phyloP scores from a whole-genome alignment of 352 stramenopile species.

The Globisporangium irregulare region DNA sequence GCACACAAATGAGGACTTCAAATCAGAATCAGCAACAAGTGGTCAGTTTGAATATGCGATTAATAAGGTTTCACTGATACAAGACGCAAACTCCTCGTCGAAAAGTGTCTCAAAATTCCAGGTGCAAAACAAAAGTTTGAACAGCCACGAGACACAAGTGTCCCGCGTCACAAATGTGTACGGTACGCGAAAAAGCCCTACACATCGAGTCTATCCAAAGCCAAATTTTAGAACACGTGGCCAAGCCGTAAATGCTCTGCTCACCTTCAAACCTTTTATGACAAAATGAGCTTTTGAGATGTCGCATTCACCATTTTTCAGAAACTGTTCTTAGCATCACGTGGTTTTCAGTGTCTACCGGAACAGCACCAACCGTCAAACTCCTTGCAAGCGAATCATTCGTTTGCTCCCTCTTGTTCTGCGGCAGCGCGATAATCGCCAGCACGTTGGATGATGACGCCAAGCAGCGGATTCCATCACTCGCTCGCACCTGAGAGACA shows the following conservation, averaged over 20 bases:
- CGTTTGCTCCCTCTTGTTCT: neutral
- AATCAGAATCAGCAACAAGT: neutral
- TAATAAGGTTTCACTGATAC: neutral
- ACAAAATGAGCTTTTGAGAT: neutral
- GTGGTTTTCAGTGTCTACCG: neutral
- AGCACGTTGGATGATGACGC: too few species aligned
- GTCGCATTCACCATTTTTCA: neutral
- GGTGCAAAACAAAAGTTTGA: conserved; percentile 1
- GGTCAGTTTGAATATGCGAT: neutral
- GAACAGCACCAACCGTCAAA: conserved; percentile 6
- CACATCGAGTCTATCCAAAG: neutral
- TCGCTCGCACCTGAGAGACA: neutral
- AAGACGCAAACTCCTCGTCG: neutral
- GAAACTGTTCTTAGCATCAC: neutral
- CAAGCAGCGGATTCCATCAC: neutral
- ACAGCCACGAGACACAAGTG: neutral
- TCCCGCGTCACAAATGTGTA: neutral
- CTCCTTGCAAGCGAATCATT: neutral
- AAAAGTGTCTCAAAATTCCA: conserved; percentile 10
- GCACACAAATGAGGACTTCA: neutral
- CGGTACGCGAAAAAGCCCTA: neutral
- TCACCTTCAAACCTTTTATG: neutral
- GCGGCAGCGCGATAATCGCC: too few species aligned
- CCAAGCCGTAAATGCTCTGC: neutral
- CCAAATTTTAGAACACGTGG: neutral